Percentiles rank a stretch among this genome's conserved stretches.
Evolutionary conservation across 1,284 basidiomycete genomes (phyloP).

Genomic region (Fomitopsis palustris): DNA sequence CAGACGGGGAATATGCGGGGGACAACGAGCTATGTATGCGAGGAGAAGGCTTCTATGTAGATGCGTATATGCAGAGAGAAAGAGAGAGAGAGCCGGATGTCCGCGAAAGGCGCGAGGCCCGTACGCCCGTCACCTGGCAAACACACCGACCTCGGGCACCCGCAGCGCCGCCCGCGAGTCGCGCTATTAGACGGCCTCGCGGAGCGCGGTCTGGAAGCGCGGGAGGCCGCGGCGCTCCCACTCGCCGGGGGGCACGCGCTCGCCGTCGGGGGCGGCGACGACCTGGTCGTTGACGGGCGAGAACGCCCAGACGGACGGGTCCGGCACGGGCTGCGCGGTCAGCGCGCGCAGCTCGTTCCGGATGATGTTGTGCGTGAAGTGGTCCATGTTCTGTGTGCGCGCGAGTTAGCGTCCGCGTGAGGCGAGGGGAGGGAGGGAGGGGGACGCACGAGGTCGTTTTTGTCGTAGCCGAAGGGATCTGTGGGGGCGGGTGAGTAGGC

Average conservation of each 20-base stretch:
- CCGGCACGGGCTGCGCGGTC: constrained; percentile 52
- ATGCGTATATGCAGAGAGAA: no score
- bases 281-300: no score
- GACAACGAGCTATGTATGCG: no score
- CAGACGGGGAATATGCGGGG: no score
- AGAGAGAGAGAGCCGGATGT: no score
- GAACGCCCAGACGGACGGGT: constrained; percentile 56
- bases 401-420: constrained; percentile 7
- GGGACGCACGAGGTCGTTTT: constrained; percentile 56
- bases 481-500: constrained; percentile 7
- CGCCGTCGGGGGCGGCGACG: no score
- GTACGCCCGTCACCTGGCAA: not conserved
- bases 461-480: constrained; percentile 68
- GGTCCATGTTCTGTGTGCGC: constrained; percentile 50
- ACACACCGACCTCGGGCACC: no score
- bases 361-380: constrained; percentile 65
- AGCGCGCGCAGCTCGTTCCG: constrained; percentile 58
- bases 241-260: no score
- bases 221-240: not conserved
- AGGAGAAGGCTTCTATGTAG: no score
- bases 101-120: no score
- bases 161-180: no score
- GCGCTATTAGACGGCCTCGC: not conserved
- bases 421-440: no score
- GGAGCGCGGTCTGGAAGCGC: not conserved